These are phyloP conservation scores for Plasmopara halstedii DNA, from an alignment of 352 stramenopile species.

Conservation along the genomic window DNA sequence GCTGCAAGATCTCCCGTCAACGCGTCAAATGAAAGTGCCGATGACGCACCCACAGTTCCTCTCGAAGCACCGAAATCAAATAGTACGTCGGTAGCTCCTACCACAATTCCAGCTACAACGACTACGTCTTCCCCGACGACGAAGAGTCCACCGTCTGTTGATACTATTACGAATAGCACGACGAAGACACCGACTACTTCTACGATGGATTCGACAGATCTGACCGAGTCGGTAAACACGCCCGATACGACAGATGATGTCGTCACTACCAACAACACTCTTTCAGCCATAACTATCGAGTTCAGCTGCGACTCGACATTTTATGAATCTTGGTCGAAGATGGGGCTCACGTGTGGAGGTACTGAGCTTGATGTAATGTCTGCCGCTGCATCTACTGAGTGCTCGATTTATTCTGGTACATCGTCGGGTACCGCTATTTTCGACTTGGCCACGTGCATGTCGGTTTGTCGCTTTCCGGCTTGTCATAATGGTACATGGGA, in stretches of 20 bases:
- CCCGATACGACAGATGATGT: slow-evolving; percentile 1
- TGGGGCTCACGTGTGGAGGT: slow-evolving; percentile 57
- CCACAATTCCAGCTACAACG: slow-evolving; percentile 5
- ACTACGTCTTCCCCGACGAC: slow-evolving; percentile 4
- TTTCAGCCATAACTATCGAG: slow-evolving; percentile 20
- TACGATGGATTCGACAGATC: slow-evolving; percentile 10
- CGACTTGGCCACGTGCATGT: slow-evolving; percentile 66
- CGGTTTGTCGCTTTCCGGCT: slow-evolving; percentile 71
- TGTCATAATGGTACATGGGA: slow-evolving; percentile 71
- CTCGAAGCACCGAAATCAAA: too few species aligned
- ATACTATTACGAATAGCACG: not conserved
- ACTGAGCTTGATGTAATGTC: slow-evolving; percentile 33
- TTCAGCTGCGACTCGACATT: slow-evolving; percentile 73
- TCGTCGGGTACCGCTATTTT: slow-evolving; percentile 38
- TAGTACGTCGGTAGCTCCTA: too few species aligned
- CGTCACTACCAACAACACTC: slow-evolving; percentile 6
- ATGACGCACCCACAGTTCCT: too few species aligned
- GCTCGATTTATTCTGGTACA: slow-evolving; percentile 68
- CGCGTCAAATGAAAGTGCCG: not conserved
- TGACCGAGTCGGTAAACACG: too few species aligned
- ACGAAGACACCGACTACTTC: not conserved
- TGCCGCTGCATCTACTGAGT: slow-evolving; percentile 52
- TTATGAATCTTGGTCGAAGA: slow-evolving; percentile 65
- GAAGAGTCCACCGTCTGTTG: slow-evolving; percentile 5
- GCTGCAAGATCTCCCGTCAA: not conserved